Evolutionary conservation across 2,329 filamentous ascomycete species (phyloP), one percentile per base, ranked within the genome.

Genomic region (Microascus cirrosus): DNA sequence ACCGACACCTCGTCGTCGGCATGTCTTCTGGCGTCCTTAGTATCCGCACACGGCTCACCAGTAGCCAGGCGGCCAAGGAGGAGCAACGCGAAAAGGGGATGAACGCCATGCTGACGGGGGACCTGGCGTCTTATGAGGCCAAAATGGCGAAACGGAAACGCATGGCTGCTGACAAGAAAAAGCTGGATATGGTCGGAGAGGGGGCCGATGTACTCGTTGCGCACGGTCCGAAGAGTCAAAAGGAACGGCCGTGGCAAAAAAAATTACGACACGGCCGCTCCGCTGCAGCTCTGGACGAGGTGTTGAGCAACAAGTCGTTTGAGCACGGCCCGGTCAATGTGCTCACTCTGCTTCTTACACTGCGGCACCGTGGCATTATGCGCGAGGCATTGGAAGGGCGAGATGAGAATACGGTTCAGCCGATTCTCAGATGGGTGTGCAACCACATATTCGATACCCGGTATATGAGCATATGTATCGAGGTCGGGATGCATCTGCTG

Each of bases 1-100:
- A 99, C 74, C 90, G 91, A 63, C 94, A 99, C 71, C 82, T 99
- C 56, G 91, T 89, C 4, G 94, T 99, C 1, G 94, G 93, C 69
- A 93, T 97, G 85, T 87, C 94, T 66, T 95, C 89, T 2, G 94
- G 94, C 53, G 82, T 96, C n/a, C 79, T 99, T 12, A 95, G 89
- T 32, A 81, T 97, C 65, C 87, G 89, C 68, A 97, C 93, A 1
- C 85, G 91, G n/a, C 80, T 95, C 13, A 90, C 88, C 0, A 90
- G 90, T 5, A 79, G 88, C 57, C 89, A 95, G 65, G 93, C 93
- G 58, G 78, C 83, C 25, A 84, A 83, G 62, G 87, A 90, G 64
- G 79, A 82, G 28, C 88, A 93, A 70, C 83, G 87, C 55, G 86
- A 89, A 67, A 89, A 87, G 74, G 89, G 90, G 71, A 95, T 95